Base-by-base conservation (phyloP, 345 rosid genomes). In the Fremontodendron californicum region DNA sequence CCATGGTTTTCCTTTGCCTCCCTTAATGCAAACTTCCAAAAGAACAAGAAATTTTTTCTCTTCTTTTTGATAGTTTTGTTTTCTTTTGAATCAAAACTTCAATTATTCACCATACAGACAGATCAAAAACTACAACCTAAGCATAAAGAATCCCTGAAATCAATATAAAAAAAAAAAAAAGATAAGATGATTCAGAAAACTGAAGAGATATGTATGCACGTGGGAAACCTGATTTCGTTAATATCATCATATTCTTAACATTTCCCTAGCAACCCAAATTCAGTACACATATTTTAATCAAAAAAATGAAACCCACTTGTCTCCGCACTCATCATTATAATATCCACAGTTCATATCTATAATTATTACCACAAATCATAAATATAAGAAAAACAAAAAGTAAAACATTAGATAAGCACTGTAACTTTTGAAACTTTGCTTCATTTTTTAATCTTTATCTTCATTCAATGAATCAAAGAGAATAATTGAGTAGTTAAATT, bases 221-320 rank as follows among this genome's bases (percentile, higher is more conserved):
- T 76, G 80, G 80, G 75, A 76, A 67, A 18, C 72, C 35, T 61
- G 75, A 79, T 76, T 75, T 75, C 58, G n/a, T 64, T 48, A 31
- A 27, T 40, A 58, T 45, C 16, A 35, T 31, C 81, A 68, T 61
- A 40, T 75, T 55, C 64, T 46, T 31, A 49, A 71, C 55, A 78
- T 52, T 33, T 55, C 46, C 54, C 23, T 29, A 65, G 74, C 79
- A 70, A 60, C n/a, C 64, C 43, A 78, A 78, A 46, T 58, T 78
- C 43, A 58, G 43, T 31, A 76, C 25, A 16, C 21, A 42, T 72
- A n/a, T 51, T 51, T 33, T 51, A 52, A 35, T 71, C 25, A 67
- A 74, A 25, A 4, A 48, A 48, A 57, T 70, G 45, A 63, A 75
- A 48, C 15, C 78, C 61, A 49, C 49, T 75, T 21, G 51, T 64